Conservation (phyloP, 1,284 basidiomycete genomes). For the Malassezia obtusa region DNA sequence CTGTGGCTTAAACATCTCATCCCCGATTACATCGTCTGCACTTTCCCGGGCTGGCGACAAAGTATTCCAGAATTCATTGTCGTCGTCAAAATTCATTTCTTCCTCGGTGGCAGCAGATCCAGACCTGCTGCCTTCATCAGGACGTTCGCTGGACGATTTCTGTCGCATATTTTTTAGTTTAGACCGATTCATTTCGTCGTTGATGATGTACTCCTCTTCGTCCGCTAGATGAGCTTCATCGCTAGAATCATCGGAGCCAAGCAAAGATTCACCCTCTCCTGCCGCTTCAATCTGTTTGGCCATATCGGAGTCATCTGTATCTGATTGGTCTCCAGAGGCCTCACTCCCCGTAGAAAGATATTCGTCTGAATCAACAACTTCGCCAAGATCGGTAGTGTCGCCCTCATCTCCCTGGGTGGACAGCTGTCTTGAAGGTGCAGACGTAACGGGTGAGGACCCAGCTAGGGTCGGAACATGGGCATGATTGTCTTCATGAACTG, state of each 20-base stretch:
- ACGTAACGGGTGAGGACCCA: too few relatives aligned
- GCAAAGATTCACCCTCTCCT: slow-evolving; percentile 41
- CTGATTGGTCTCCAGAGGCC: slow-evolving; percentile 22
- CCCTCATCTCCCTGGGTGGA: slow-evolving; percentile 11
- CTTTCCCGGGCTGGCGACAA: background rate
- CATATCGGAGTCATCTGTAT: slow-evolving; percentile 32
- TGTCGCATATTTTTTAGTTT: background rate
- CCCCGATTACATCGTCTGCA: slow-evolving; percentile 11
- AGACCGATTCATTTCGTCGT: slow-evolving; percentile 28
- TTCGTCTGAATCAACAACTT: slow-evolving; percentile 6
- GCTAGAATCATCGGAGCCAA: slow-evolving; percentile 41
- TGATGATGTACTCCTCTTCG: slow-evolving; percentile 42
- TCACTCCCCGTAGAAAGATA: background rate
- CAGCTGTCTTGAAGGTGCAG: background rate
- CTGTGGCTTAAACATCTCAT: slow-evolving; percentile 42
- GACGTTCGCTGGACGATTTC: background rate
- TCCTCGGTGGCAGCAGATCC: slow-evolving; percentile 10
- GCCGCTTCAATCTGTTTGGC: slow-evolving; percentile 41
- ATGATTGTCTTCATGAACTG: background rate
- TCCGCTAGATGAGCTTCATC: slow-evolving; percentile 34
- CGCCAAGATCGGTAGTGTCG: background rate
- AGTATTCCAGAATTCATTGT: slow-evolving; percentile 16
- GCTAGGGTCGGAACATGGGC: too few relatives aligned
- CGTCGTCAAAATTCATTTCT: slow-evolving; percentile 19
- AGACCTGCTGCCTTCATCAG: background rate